Conservation (phyloP, 2,329 filamentous ascomycete genomes). For the Cercospora sp. region DNA sequence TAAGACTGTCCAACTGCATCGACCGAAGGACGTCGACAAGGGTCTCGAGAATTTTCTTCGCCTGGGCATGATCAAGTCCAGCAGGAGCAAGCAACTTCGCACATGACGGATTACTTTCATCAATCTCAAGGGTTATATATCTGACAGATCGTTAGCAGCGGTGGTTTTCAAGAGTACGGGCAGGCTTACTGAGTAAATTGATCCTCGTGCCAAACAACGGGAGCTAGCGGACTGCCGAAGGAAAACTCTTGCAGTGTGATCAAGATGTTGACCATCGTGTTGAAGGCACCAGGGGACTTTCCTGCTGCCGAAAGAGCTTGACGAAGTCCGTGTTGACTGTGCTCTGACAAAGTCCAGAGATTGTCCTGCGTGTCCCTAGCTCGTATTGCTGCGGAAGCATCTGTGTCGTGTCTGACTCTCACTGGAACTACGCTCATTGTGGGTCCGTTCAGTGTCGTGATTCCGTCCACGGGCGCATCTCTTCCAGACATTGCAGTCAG, state of each 20-base stretch:
- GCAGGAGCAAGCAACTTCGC: background rate
- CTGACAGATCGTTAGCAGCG: background rate
- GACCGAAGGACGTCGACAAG: background rate
- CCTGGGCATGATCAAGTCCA: background rate
- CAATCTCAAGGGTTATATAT: background rate
- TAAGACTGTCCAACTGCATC: background rate
- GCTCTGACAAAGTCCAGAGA: background rate
- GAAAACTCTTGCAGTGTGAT: background rate
- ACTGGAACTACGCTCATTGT: background rate
- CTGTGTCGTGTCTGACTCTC: background rate
- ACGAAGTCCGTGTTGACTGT: background rate
- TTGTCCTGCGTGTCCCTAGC: background rate
- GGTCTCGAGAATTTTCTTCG: background rate
- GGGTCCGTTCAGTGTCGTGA: background rate
- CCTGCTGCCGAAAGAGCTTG: background rate
- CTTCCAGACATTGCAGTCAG: background rate
- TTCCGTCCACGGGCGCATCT: background rate
- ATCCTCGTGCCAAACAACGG: background rate
- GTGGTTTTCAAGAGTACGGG: background rate
- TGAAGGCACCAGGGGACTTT: background rate
- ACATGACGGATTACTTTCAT: background rate
- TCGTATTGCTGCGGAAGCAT: background rate
- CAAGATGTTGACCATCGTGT: background rate
- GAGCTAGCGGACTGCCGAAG: background rate
- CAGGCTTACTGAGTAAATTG: background rate